Evolutionary conservation across 306 rosid genomes (phyloP), one percentile per base, ranked within the genome.

Genomic region (Oxytropis ochrocephala): DNA sequence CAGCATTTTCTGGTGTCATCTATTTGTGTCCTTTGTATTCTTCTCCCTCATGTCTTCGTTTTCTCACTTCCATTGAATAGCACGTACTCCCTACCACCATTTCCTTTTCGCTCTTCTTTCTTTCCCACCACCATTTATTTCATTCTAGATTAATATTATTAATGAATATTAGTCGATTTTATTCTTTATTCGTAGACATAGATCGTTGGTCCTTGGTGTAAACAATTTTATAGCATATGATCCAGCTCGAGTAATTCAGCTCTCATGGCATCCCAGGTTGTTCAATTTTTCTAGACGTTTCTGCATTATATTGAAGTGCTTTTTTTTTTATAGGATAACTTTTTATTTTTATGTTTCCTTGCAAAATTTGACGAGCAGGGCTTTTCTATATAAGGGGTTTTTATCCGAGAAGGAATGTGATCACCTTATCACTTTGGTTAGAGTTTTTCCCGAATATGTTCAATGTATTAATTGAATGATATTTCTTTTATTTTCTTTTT

Each of bases 181-280:
- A 10, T 39, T 39, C 4, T 11, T 3, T 5, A n/a, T 8, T 38
- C 11, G 10, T 84, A 89, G 96, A 53, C 77, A 41, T 53, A 80
- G 77, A 69, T 84, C 89, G 78, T 72, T 84, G 79, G 63, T 85
- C 3, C 29, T 24, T 17, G 69, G 80, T 48, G 63, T 89, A 57
- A 78, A 80, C 27, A 76, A 87, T 63, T 76, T 84, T 33, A 67
- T 78, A 12, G 32, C 77, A 36, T 72, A 89, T 49, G 95, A 87
- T 80, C 98, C 96, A 14, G 80, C 88, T 9, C 82, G 87, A 30
- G 95, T 87, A 32, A 81, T 79, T 76, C 92, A 87, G 69, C 96
- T 92, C 74, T 84, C 96, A 4, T 92, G 98, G 98, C n/a, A 2
- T 41, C 98, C 98, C 21, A 92, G 98, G 98, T 92, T 62, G 2